Conservation (phyloP, 768 basidiomycete species). For the Gautieria morchelliformis region DNA sequence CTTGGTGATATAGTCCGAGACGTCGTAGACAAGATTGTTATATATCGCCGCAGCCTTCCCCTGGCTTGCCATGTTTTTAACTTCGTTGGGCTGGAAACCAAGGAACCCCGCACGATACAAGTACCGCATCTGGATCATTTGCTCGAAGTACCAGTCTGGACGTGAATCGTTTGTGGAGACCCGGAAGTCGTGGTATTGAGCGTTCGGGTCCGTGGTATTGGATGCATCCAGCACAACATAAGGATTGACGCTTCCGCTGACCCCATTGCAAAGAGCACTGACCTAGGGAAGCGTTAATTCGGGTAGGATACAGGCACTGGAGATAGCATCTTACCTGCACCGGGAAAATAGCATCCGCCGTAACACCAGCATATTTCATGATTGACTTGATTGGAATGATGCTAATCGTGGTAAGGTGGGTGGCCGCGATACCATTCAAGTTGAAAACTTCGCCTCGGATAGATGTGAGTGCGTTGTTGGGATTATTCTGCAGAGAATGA, state of each 20-base stretch:
- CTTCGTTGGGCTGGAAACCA: conserved; percentile 69
- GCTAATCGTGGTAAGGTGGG: conserved; percentile 56
- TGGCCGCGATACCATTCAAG: conserved; percentile 53
- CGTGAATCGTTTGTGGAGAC: conserved; percentile 79
- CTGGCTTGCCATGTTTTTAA: conserved; percentile 56
- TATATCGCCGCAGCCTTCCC: conserved; percentile 76
- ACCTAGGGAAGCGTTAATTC: conserved; percentile 39
- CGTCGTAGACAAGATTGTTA: conserved; percentile 76
- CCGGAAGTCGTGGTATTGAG: conserved; percentile 94
- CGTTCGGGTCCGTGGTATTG: conserved; percentile 60
- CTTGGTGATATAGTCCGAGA: conserved; percentile 68
- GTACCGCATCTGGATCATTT: conserved; percentile 90
- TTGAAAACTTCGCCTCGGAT: conserved; percentile 96
- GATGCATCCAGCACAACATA: conserved; percentile 69
- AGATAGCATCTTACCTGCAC: conserved; percentile 56
- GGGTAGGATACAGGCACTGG: too few species aligned
- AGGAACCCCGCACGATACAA: conserved; percentile 81
- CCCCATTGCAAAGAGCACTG: conserved; percentile 84
- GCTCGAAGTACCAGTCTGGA: conserved; percentile 97
- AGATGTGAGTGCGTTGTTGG: conserved; percentile 70
- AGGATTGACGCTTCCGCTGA: conserved; percentile 70
- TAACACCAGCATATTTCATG: conserved; percentile 73
- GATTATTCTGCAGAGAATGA: conserved; percentile 52
- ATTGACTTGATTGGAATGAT: conserved; percentile 71
- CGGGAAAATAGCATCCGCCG: conserved; percentile 77